Percentiles rank a stretch among this genome's conserved stretches.
Evolutionary conservation across 441 rosid genomes (phyloP).

Genomic region (Euphorbia corollata): DNA sequence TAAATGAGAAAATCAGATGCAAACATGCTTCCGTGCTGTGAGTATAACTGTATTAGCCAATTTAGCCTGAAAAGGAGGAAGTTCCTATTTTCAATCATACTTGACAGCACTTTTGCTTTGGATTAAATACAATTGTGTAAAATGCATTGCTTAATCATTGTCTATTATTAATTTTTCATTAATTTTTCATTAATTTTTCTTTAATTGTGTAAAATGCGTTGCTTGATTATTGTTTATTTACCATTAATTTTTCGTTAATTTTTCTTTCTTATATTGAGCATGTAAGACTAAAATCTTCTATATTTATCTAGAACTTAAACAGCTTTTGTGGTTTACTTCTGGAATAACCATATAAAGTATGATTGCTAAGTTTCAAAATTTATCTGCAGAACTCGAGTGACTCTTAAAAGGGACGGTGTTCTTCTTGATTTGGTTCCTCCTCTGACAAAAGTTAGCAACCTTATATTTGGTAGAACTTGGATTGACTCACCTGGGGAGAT

Average conservation of each 20-base stretch:
- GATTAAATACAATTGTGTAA: neutral
- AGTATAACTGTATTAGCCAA: neutral
- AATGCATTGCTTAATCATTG: neutral
- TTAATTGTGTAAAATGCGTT: neutral
- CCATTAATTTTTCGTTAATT: neutral
- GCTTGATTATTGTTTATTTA: neutral
- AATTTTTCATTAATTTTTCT: neutral
- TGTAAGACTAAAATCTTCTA: neutral
- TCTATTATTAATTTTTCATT: neutral
- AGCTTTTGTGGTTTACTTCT: neutral
- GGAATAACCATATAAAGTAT: neutral
- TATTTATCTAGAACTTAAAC: neutral
- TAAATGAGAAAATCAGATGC: neutral
- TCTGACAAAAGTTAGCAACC: conserved; percentile 81
- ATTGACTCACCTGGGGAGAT: conserved; percentile 91
- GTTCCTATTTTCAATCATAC: neutral
- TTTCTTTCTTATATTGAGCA: neutral
- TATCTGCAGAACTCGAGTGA: conserved; percentile 67
- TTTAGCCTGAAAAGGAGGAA: neutral
- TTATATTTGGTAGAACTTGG: conserved; percentile 96
- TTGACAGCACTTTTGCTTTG: neutral
- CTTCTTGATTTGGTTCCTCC: conserved; percentile 94
- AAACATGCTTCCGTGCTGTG: neutral
- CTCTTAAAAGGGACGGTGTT: conserved; percentile 83
- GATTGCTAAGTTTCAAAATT: neutral